Evolutionary conservation across 768 basidiomycete genomes (phyloP).

Genomic region (Erythrobasidium yunnanense): DNA sequence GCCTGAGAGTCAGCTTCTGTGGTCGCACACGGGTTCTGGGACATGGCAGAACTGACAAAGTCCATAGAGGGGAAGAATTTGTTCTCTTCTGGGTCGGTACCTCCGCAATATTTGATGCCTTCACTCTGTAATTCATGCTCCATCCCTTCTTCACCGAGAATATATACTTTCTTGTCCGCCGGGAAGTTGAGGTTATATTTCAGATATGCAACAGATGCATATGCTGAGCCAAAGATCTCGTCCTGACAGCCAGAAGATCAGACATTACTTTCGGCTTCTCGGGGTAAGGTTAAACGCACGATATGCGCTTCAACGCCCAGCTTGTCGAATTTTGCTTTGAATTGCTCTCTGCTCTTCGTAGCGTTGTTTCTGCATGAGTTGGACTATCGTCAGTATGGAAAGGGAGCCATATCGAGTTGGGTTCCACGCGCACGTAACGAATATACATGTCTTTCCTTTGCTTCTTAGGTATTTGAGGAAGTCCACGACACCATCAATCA

Average conservation of each 20-base stretch:
- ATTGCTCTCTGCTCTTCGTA: slow-evolving; percentile 73
- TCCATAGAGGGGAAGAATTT: slow-evolving; percentile 61
- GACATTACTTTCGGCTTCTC: neutral
- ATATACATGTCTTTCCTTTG: slow-evolving; percentile 31
- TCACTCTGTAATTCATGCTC: slow-evolving; percentile 88
- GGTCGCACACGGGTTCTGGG: neutral
- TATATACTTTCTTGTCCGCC: slow-evolving; percentile 85
- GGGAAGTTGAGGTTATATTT: slow-evolving; percentile 81
- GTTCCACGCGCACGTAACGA: slow-evolving; percentile 26
- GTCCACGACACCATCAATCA: slow-evolving; percentile 30
- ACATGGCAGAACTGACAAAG: slow-evolving; percentile 43
- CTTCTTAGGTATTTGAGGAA: slow-evolving; percentile 31
- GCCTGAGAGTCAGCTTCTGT: too few relatives aligned
- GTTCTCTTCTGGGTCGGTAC: slow-evolving; percentile 75
- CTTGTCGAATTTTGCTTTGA: slow-evolving; percentile 83
- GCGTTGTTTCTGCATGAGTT: slow-evolving; percentile 69
- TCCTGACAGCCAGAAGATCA: slow-evolving; percentile 49
- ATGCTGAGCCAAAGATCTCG: slow-evolving; percentile 93
- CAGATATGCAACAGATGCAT: slow-evolving; percentile 68
- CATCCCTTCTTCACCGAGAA: slow-evolving; percentile 79
- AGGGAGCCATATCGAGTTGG: neutral
- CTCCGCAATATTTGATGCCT: slow-evolving; percentile 67
- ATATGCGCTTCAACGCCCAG: slow-evolving; percentile 73
- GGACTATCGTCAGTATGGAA: neutral
- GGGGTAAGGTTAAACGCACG: slow-evolving; percentile 54